These are phyloP conservation scores for grape (Vitis vinifera) DNA, from an alignment of 164 flowering plant species.

Conservation along the genomic window ASM3070453v1 NC_081808.1:20592501-20593000, in stretches of 20 bases:
- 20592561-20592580: background rate
- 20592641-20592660: background rate
- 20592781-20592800: background rate
- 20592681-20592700: too few species aligned
- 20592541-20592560: constrained; percentile 64
- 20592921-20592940: background rate
- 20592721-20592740: background rate
- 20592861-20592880: too few species aligned
- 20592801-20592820: background rate
- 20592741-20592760: background rate
- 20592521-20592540: constrained; percentile 91
- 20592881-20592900: background rate
- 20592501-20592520: constrained; percentile 73
- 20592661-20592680: background rate
- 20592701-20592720: background rate
- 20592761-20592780: background rate
- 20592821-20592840: background rate
- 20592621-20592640: too few species aligned
- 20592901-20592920: background rate
- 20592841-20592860: background rate
- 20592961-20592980: background rate
- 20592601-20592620: too few species aligned
- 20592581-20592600: background rate
- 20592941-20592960: background rate
- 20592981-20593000: background rate